phyloP scores from a whole-genome alignment of 495 filamentous ascomycete genomes.

The Hypoxylon lienhwacheense region DNA sequence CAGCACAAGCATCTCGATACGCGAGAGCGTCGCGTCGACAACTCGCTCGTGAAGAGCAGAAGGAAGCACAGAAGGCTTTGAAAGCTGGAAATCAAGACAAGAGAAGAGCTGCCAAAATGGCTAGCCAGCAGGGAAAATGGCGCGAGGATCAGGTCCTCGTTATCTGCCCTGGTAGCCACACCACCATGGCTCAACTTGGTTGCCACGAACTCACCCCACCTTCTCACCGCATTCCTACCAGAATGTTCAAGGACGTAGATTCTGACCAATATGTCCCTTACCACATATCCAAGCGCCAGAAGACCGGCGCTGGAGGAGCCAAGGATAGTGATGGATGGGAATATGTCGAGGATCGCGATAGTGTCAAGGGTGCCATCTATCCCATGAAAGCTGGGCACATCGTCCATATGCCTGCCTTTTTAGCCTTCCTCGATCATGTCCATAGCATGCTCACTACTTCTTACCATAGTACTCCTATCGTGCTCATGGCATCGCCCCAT shows the following conservation, averaged over 20 bases:
- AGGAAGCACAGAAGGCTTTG: too few species aligned
- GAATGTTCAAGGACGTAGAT: conserved; percentile 88
- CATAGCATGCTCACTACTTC: conserved; percentile 84
- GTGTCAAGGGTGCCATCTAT: conserved; percentile 85
- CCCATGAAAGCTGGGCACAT: conserved; percentile 82
- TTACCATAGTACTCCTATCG: conserved; percentile 86
- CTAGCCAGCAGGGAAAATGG: conserved; percentile 52
- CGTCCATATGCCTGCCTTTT: conserved; percentile 85
- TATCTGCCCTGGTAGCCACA: conserved; percentile 92
- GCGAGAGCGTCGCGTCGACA: conserved; percentile 15
- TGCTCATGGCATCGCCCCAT: conserved; percentile 80
- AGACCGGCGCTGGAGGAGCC: conserved; percentile 43
- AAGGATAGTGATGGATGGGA: conserved; percentile 49
- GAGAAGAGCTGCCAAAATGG: too few species aligned
- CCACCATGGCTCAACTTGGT: conserved; percentile 90
- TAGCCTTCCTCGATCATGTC: conserved; percentile 84
- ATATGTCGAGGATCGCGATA: conserved; percentile 85
- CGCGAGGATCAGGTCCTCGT: conserved; percentile 63
- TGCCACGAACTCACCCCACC: conserved; percentile 91
- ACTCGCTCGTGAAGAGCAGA: neutral
- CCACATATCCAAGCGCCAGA: conserved; percentile 72
- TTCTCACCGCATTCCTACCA: conserved; percentile 75
- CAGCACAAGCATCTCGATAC: conserved; percentile 2
- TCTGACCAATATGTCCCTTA: conserved; percentile 80
- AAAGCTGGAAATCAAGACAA: too few species aligned